phyloP scores from a whole-genome alignment of 352 stramenopile genomes.

The Stramenopiles sp. region DNA sequence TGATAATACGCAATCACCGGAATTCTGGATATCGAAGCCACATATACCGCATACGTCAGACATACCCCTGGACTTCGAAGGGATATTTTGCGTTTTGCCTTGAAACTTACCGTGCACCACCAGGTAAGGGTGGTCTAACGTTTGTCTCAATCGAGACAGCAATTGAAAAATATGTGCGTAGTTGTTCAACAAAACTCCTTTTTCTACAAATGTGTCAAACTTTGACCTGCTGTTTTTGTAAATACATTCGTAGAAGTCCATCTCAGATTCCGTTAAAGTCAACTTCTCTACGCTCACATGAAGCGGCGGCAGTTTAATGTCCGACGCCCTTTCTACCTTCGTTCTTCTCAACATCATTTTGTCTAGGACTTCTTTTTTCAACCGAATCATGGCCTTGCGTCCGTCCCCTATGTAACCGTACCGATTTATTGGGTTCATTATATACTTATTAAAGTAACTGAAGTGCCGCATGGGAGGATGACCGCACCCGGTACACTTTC shows the following conservation, averaged over 20 bases:
- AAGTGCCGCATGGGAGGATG: slow-evolving; percentile 86
- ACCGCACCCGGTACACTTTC: slow-evolving; percentile 59
- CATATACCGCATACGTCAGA: slow-evolving; percentile 24
- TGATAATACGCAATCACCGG: slow-evolving; percentile 20
- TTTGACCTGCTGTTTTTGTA: slow-evolving; percentile 90
- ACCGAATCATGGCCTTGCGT: slow-evolving; percentile 76
- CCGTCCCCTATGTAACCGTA: slow-evolving; percentile 75
- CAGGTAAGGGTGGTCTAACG: slow-evolving; percentile 95
- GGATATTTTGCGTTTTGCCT: slow-evolving; percentile 2
- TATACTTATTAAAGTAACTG: slow-evolving; percentile 92
- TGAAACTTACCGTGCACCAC: slow-evolving; percentile 38
- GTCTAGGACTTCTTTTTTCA: slow-evolving; percentile 74
- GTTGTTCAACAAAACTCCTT: slow-evolving; percentile 96
- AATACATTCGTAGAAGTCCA: slow-evolving; percentile 92
- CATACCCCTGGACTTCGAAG: slow-evolving; percentile 1
- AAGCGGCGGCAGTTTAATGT: slow-evolving; percentile 60
- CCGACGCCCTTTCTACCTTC: slow-evolving; percentile 86
- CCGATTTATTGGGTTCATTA: slow-evolving; percentile 92
- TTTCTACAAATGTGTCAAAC: slow-evolving; percentile 94
- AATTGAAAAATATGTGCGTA: slow-evolving; percentile 88
- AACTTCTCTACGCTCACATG: slow-evolving; percentile 58
- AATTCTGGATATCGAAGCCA: slow-evolving; percentile 20
- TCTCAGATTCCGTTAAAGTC: slow-evolving; percentile 58
- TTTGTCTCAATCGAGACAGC: slow-evolving; percentile 87
- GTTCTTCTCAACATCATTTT: slow-evolving; percentile 87